Base-by-base conservation (phyloP, 2,329 filamentous ascomycete genomes). In the Colletotrichum spinosum region DNA sequence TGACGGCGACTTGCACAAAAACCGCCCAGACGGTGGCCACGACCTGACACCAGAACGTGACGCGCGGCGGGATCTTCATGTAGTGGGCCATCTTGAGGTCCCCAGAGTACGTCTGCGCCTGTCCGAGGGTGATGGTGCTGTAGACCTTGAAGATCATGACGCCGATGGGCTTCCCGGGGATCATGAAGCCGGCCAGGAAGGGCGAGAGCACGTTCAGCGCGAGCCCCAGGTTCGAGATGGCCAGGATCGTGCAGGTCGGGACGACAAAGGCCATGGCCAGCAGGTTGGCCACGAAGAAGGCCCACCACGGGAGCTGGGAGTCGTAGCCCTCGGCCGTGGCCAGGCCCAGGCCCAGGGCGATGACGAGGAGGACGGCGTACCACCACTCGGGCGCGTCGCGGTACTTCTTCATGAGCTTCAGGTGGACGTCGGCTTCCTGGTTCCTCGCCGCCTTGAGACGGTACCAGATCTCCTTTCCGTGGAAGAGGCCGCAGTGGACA, bases 41-140 rank as follows among this genome's bases (percentile, higher is more conserved):
- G 3, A 89, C 78, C 68, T 89, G 87, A 3, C 84, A 85, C 72
- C 88, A 86, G 76, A 90, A 89, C 8, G 88, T 82, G 0, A 82
- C 78, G 5, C 84, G 81, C 1, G 87, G 87, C 0, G 87, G 85
- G 0, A 89, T 80, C 57, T 89, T 86, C 83, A 88, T 78, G 60
- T 79, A 79, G 52, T 79, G 77, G 0, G 77, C 81, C 33, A 83
- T 72, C 65, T 83, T 83, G 35, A 82, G 70, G 63, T 82, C 80
- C 34, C 89, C 86, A 0, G 88, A 39, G 33, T 65, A 65, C 37
- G 62, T 65, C 9, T 65, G 62, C n/a, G 78, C 78, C 77, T 65
- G 62, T 3, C 62, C 62, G 0, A 65, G 58, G 5, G 62, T 65
- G 1, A 65, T 65, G 1, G 62, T 65, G 33, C 62, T 65, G 15